Percentiles rank a stretch among this genome's conserved stretches.
Conservation (phyloP, 169 alveolate genomes). For the Eimeria brunetti region DNA sequence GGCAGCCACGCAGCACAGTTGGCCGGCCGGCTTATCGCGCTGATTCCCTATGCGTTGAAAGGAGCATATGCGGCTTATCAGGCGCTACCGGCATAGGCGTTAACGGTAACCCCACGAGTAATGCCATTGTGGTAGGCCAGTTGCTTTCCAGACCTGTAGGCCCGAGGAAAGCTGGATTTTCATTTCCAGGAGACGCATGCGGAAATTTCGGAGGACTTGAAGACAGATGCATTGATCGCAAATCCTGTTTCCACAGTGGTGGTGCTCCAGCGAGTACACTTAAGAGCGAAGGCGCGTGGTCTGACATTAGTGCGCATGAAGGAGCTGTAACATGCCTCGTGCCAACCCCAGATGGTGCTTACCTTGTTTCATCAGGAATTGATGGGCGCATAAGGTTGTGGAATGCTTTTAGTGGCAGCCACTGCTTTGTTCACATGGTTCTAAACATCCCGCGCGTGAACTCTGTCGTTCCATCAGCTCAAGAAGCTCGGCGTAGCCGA, state of each 20-base stretch:
- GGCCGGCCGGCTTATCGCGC: not conserved
- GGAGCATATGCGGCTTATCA: not conserved
- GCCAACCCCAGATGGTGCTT: conserved; percentile 79
- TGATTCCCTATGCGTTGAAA: not conserved
- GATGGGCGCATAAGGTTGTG: conserved; percentile 85
- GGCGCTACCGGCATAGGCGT: not conserved
- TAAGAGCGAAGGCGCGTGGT: not conserved
- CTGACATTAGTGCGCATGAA: conserved; percentile 81
- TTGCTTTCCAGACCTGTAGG: not conserved
- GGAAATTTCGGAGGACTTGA: not conserved
- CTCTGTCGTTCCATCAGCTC: not conserved
- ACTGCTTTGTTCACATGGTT: conserved; percentile 82
- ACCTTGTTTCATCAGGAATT: conserved; percentile 79
- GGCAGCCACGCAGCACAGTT: not conserved
- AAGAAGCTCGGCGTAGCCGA: not conserved
- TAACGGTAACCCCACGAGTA: not conserved
- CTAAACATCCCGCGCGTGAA: not conserved
- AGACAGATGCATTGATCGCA: not conserved
- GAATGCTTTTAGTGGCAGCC: conserved; percentile 83
- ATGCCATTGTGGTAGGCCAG: not conserved
- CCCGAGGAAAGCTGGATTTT: not conserved
- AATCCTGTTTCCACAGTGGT: not conserved
- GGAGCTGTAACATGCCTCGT: conserved; percentile 80
- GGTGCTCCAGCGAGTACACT: not conserved
- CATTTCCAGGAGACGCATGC: not conserved